Conservation (phyloP, 306 rosid species). For the Ziziphus jujuba region DNA sequence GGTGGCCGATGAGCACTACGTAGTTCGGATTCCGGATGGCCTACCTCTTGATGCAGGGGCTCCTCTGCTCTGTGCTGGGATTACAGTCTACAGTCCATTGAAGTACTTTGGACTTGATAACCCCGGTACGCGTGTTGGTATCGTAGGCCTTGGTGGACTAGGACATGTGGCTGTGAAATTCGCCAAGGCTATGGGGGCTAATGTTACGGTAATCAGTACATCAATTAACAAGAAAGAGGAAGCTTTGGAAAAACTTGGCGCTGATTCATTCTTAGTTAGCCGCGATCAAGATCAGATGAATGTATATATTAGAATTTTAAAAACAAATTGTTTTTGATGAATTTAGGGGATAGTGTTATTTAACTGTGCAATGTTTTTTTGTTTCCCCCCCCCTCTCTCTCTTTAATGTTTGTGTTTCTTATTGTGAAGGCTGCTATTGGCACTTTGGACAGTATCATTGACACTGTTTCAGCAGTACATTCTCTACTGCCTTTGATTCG, state of each 20-base stretch:
- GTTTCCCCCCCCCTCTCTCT: no score
- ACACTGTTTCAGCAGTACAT: constrained; percentile 36
- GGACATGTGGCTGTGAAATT: constrained; percentile 57
- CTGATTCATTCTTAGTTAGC: constrained; percentile 22
- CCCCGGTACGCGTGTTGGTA: no score
- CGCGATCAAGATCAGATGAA: constrained; percentile 9
- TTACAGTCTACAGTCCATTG: no score
- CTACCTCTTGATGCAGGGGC: no score
- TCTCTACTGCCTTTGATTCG: constrained; percentile 19
- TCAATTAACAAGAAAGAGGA: constrained; percentile 41
- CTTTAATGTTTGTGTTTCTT: no score
- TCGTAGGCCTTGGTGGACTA: no score
- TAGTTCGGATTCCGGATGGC: constrained; percentile 15
- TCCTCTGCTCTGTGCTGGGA: no score
- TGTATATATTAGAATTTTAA: not conserved
- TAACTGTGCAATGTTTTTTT: no score
- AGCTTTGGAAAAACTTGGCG: constrained; percentile 20
- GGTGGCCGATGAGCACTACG: constrained; percentile 36
- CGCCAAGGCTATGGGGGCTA: constrained; percentile 40
- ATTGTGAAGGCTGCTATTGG: constrained; percentile 27
- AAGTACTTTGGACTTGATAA: no score
- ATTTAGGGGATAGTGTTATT: no score
- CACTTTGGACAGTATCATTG: constrained; percentile 45
- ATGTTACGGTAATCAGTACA: constrained; percentile 47
- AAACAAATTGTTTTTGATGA: no score